Percentiles rank a stretch among this genome's conserved stretches.
These are phyloP conservation scores for Thelephora aurantiotincta DNA, from an alignment of 768 basidiomycete genomes.

Conservation along the genomic window DNA sequence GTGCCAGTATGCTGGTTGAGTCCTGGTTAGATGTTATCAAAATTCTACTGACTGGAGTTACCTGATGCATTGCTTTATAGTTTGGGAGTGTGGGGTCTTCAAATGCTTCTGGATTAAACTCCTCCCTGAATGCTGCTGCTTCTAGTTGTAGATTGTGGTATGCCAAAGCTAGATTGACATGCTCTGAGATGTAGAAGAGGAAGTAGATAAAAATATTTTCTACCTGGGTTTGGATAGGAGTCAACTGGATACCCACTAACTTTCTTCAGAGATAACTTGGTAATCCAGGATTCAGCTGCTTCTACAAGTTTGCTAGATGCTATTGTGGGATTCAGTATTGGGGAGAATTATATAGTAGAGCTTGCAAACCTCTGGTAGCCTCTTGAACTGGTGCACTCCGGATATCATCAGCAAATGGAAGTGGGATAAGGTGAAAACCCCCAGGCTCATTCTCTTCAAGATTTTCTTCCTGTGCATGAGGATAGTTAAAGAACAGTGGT, in stretches of 20 bases:
- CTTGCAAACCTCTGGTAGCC: conserved; percentile 40
- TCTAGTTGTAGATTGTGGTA: conserved; percentile 86
- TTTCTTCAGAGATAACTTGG: conserved; percentile 65
- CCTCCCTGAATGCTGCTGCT: conserved; percentile 84
- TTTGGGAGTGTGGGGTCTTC: conserved; percentile 78
- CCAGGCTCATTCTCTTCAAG: conserved; percentile 63
- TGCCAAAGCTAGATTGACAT: conserved; percentile 43
- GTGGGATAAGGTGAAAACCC: conserved; percentile 82
- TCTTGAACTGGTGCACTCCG: conserved; percentile 60
- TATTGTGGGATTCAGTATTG: conserved; percentile 14
- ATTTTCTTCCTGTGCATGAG: conserved; percentile 44
- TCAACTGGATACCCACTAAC: conserved; percentile 72
- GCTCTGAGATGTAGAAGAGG: neutral
- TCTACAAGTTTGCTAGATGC: conserved; percentile 58
- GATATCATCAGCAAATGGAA: conserved; percentile 95
- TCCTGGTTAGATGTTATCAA: neutral
- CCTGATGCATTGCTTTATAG: conserved; percentile 67
- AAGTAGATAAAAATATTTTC: neutral
- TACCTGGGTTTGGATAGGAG: conserved; percentile 84
- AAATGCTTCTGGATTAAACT: conserved; percentile 64
- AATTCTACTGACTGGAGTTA: conserved; percentile 15
- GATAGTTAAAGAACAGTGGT: conserved; percentile 4
- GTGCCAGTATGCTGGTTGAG: conserved; percentile 45
- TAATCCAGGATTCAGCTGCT: conserved; percentile 58
- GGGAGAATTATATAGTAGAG: conserved; percentile 1